Evolutionary conservation across 176 grass and related monocot genomes (phyloP).

Genomic region (Eleusine indica): DNA sequence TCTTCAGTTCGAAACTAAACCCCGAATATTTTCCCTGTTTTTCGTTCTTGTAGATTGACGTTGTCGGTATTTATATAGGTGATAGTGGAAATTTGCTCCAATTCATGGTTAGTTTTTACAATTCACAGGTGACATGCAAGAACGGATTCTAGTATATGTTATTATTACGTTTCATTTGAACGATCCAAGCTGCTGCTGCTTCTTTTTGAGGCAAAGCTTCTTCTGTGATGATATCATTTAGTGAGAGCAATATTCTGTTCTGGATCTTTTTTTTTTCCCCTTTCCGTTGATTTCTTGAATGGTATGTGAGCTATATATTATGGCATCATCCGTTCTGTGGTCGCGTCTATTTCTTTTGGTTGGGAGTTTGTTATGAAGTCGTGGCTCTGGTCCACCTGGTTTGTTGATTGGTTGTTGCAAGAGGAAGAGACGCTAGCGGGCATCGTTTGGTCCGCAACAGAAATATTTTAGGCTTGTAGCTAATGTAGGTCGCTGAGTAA

Average conservation of each 20-base stretch:
- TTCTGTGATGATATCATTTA: background rate
- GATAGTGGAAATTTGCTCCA: background rate
- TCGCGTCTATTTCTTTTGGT: background rate
- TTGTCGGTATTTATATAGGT: background rate
- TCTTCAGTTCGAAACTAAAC: background rate
- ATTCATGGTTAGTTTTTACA: slow-evolving; percentile 8
- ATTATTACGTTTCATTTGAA: background rate
- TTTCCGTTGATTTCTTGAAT: background rate
- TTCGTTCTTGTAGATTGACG: background rate
- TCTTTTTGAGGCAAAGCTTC: no score
- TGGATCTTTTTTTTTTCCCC: background rate
- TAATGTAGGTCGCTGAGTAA: slow-evolving; percentile 23
- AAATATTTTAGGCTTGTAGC: background rate
- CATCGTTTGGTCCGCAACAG: slow-evolving; percentile 26
- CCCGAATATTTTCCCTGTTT: background rate
- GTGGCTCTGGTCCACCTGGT: background rate
- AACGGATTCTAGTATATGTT: background rate
- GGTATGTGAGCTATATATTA: no score
- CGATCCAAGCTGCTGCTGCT: background rate
- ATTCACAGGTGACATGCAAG: background rate
- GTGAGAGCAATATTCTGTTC: background rate
- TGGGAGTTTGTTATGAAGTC: background rate
- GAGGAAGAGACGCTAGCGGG: background rate
- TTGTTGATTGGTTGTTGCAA: background rate
- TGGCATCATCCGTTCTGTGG: background rate